phyloP scores from a whole-genome alignment of 208 protist species.

The Crithidia expoeki region DNA sequence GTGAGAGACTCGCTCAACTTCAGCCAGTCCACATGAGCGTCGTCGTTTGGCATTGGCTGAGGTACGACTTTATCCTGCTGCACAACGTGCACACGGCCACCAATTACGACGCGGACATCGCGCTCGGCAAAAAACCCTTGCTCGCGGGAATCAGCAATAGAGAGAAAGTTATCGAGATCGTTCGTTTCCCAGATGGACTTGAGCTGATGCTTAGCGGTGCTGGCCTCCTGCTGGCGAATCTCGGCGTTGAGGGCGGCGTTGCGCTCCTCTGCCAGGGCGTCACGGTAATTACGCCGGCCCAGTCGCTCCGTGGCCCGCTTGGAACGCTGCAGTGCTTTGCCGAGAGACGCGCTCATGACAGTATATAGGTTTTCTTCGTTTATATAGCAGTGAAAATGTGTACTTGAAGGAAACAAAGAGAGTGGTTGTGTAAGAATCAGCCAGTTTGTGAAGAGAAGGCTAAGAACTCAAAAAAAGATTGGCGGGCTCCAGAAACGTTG shows the following conservation, averaged over 20 bases:
- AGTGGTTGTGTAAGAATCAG: too few species aligned
- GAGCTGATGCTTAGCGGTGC: conserved; percentile 38
- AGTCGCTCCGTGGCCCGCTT: conserved; percentile 50
- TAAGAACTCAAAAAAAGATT: too few species aligned
- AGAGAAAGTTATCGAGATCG: conserved; percentile 86
- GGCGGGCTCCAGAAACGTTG: too few species aligned
- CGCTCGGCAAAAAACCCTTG: conserved; percentile 84
- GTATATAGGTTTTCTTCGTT: background rate
- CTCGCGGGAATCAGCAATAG: conserved; percentile 87
- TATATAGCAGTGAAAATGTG: too few species aligned
- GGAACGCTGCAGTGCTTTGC: conserved; percentile 78
- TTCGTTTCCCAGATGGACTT: conserved; percentile 92
- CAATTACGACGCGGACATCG: conserved; percentile 82
- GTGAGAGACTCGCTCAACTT: conserved; percentile 77
- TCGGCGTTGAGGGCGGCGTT: conserved; percentile 42
- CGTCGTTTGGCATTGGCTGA: conserved; percentile 25
- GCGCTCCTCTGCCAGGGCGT: conserved; percentile 55
- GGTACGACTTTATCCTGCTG: conserved; percentile 71
- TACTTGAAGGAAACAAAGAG: too few species aligned
- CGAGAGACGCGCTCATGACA: conserved; percentile 60
- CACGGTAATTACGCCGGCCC: conserved; percentile 49
- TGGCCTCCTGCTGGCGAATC: conserved; percentile 43
- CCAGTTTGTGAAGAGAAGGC: too few species aligned
- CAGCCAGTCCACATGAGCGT: conserved; percentile 65
- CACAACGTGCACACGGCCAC: conserved; percentile 79